phyloP scores from a whole-genome alignment of 2,329 filamentous ascomycete species.

The Chaetomium sp. region DNA sequence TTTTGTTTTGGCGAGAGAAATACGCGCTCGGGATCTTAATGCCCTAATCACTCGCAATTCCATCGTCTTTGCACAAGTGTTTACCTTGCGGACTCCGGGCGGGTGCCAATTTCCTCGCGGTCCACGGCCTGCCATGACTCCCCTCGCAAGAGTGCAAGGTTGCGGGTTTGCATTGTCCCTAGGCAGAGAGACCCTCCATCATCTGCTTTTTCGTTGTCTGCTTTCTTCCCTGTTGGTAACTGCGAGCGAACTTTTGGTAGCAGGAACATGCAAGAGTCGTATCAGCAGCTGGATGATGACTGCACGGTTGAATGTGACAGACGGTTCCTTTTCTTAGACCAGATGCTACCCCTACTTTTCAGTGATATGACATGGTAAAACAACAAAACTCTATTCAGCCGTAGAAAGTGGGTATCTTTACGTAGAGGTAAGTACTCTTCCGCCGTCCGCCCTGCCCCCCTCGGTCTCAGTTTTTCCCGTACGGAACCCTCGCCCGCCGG shows the following conservation, averaged over 20 bases:
- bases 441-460: constrained; percentile 7
- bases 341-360: neutral
- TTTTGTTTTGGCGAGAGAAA: constrained; percentile 2
- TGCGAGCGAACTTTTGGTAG: neutral
- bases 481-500: constrained; percentile 44
- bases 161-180: constrained; percentile 22
- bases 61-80: constrained; percentile 2
- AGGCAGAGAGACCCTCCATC: neutral
- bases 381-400: neutral
- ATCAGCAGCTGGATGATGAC: constrained; percentile 22
- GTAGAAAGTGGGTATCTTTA: constrained; percentile 25
- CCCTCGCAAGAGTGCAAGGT: constrained; percentile 12
- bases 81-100: constrained; percentile 32
- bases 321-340: constrained; percentile 3
- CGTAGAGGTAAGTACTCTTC: constrained; percentile 1
- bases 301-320: constrained; percentile 29
- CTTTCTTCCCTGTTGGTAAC: constrained; percentile 28
- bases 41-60: constrained; percentile 8
- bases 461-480: constrained; percentile 15
- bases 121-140: too few species aligned
- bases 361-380: constrained; percentile 7
- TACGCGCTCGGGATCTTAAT: constrained; percentile 9
- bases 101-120: neutral
- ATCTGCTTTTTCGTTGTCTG: constrained; percentile 17
- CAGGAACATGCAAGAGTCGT: constrained; percentile 6